Conservation (phyloP, 78 protist genomes). For the Bigelowiella natans region DNA sequence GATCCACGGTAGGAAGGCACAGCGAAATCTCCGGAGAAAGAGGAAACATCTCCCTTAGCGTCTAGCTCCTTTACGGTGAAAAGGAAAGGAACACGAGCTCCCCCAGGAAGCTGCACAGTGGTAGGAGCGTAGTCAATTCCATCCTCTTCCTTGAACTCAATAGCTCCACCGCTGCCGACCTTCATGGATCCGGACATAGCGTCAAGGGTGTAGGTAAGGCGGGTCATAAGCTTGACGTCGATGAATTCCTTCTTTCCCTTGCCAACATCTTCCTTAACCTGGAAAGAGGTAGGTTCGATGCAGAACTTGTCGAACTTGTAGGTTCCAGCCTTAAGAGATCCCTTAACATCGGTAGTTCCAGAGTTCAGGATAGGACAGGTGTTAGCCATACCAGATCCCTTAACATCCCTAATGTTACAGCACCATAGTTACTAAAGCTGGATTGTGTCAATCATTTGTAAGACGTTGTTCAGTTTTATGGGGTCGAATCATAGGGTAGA, state of each 20-base stretch:
- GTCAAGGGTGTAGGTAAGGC: conserved; percentile 29
- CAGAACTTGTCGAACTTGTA: conserved; percentile 28
- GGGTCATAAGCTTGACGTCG: conserved; percentile 18
- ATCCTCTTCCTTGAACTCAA: conserved; percentile 28
- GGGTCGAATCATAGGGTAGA: no score
- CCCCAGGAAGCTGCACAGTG: conserved; percentile 45
- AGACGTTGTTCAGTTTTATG: no score
- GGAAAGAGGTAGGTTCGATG: conserved; percentile 12
- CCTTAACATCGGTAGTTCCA: not conserved
- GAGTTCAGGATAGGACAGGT: conserved; percentile 11
- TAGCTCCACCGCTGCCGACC: not conserved
- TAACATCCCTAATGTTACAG: conserved; percentile 1
- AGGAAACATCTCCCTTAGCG: not conserved
- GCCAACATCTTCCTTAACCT: not conserved
- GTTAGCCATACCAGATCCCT: conserved; percentile 43
- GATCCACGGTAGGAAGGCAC: conserved; percentile 45
- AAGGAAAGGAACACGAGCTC: conserved; percentile 40
- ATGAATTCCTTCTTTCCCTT: not conserved
- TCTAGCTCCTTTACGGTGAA: conserved; percentile 38
- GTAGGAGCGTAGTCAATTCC: conserved; percentile 37
- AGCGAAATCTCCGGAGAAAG: not conserved
- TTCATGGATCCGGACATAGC: conserved; percentile 16
- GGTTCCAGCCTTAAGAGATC: not conserved
- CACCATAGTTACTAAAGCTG: no score
- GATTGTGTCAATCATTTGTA: no score